Evolutionary conservation across 2,329 filamentous ascomycete genomes (phyloP).

Genomic region (Periconia sp.): DNA sequence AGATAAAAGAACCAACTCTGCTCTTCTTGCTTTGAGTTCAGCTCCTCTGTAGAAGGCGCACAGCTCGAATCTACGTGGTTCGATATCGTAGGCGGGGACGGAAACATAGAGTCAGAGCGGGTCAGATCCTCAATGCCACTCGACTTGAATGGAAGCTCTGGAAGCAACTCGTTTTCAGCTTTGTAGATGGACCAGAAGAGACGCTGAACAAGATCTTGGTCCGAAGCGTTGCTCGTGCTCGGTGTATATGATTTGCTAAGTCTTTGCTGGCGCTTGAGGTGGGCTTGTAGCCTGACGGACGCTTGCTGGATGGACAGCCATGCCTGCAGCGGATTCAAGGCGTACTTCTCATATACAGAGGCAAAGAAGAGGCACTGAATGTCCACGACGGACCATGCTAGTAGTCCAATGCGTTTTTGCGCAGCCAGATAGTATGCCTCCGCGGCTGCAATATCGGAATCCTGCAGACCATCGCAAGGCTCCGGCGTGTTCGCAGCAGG

Average conservation of each 20-base stretch:
- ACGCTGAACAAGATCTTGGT: conserved; percentile 8
- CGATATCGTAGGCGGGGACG: conserved; percentile 5
- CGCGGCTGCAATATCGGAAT: conserved; percentile 1
- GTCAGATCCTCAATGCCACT: conserved; percentile 10
- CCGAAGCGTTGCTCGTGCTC: neutral
- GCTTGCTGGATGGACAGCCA: conserved; percentile 10
- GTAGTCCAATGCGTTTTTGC: conserved; percentile 6
- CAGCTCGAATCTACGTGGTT: neutral
- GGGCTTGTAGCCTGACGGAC: conserved; percentile 5
- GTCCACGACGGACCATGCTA: conserved; percentile 4
- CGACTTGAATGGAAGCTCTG: conserved; percentile 6
- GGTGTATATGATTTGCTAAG: neutral
- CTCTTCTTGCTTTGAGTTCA: conserved; percentile 4
- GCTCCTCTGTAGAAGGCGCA: neutral
- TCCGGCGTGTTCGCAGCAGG: neutral
- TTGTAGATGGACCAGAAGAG: conserved; percentile 14
- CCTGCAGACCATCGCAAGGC: neutral
- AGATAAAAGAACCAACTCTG: conserved; percentile 12
- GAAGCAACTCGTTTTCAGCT: conserved; percentile 7
- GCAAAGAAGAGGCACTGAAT: conserved; percentile 12
- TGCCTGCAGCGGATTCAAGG: conserved; percentile 6
- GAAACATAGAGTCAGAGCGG: conserved; percentile 8
- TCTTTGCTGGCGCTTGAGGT: conserved; percentile 5
- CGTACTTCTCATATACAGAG: conserved; percentile 10
- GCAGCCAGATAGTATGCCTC: conserved; percentile 9